A percentile compares a stretch with the other conserved stretches of the same genome.
phyloP scores from a whole-genome alignment of 2,329 filamentous ascomycete genomes.

The Calonectria multiphialidica region DNA sequence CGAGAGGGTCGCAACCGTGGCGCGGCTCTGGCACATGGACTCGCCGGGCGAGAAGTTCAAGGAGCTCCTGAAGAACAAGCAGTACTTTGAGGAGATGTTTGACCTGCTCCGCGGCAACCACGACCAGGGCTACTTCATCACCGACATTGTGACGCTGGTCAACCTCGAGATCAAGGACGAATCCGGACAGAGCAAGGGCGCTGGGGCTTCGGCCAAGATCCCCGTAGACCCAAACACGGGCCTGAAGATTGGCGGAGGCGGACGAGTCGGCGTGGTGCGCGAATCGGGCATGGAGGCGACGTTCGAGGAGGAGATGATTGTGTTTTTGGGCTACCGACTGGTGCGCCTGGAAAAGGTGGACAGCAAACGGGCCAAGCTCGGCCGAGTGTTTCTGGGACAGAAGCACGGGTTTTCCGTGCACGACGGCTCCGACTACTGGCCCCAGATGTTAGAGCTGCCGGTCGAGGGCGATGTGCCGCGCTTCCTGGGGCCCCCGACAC shows the following conservation, averaged over 20 bases:
- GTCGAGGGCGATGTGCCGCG: constrained; percentile 20
- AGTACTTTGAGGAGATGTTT: constrained; percentile 25
- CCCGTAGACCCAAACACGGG: constrained; percentile 16
- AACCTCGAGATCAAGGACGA: constrained; percentile 17
- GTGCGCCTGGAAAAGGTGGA: constrained; percentile 24
- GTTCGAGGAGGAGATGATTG: constrained; percentile 24
- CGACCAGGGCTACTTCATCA: constrained; percentile 23
- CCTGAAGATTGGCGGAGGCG: constrained; percentile 6
- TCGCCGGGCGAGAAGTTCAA: constrained; percentile 21
- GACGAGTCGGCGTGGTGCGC: not conserved
- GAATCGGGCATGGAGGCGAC: constrained; percentile 13
- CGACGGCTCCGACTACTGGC: constrained; percentile 24
- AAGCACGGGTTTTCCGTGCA: constrained; percentile 22
- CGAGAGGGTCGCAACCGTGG: constrained; percentile 15
- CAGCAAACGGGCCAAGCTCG: constrained; percentile 21
- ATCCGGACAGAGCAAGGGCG: not conserved
- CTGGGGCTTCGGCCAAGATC: constrained; percentile 6
- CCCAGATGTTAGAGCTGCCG: constrained; percentile 14
- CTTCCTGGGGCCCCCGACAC: not conserved
- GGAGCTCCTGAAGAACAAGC: constrained; percentile 26
- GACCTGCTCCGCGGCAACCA: constrained; percentile 21
- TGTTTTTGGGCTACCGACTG: constrained; percentile 24
- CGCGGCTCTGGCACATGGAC: constrained; percentile 25
- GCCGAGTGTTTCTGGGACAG: constrained; percentile 17
- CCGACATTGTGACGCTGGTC: constrained; percentile 22